Evolutionary conservation across 2,329 filamentous ascomycete species (phyloP), one percentile per base, ranked within the genome.

Genomic region (Stromatinia cepivora): DNA sequence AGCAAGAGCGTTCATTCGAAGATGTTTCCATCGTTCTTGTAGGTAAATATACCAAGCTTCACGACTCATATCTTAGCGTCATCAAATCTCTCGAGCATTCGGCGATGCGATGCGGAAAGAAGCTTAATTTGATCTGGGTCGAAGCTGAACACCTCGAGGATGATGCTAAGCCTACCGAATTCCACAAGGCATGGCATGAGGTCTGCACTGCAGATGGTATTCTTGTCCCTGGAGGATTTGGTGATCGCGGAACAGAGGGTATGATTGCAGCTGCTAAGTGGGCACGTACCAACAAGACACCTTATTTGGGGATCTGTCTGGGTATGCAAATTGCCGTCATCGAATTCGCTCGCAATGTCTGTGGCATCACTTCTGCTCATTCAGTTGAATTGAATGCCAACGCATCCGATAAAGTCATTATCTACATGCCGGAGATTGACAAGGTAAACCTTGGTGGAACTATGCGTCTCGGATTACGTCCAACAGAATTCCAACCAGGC

Each of bases 341-440:
- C 74, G 94, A 98, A 80, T 92, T 88, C 75, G 93, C 93, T 1
- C 88, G 93, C 54, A 89, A 92, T 73, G 83, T 94, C 1, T 91
- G 88, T 80, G 87, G 86, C 39, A 84, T 93, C 72, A 75, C 82
- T 4, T 80, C 83, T 56, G 77, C 77, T 20, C 73, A 67, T 22
- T 78, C 77, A 1, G 71, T 71, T 10, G 78, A 79, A 62, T 66
- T 79, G 4, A 70, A 73, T n/a, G 79, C 80, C 13, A 70, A 78
- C 22, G 73, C 70, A 34, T n/a, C 67, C 1, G 75, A 79, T 34
- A 71, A 73, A 54, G 74, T 92, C 39, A 88, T 99, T 74, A 87
- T 98, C 74, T 94, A 91, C 81, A 99, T 98, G 95, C 94, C 94
- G 2, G 94, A 97, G 79, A 86, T 91, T 74, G 87, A 91, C 80